Evolutionary conservation across 148 eudicot genomes (phyloP).

Genomic region (Rhododendron ferrugineum): DNA sequence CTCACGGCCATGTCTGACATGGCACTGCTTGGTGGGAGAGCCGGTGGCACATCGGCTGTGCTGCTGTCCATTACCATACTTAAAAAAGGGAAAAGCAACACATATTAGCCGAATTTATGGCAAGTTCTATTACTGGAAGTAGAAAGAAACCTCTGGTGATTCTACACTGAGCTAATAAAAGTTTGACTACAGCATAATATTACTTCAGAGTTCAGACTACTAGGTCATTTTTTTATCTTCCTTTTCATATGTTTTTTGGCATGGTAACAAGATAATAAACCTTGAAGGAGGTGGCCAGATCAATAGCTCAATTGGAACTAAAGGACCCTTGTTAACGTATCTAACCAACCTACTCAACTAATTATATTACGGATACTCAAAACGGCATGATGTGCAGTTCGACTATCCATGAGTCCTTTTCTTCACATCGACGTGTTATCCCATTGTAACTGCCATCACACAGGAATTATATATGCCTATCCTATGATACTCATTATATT

Average conservation of each 20-base stretch:
- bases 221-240: background rate
- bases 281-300: background rate
- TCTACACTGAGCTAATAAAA: constrained; percentile 5
- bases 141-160: background rate
- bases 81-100: constrained; percentile 8
- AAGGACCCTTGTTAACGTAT: background rate
- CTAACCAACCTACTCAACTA: background rate
- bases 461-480: background rate
- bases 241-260: background rate
- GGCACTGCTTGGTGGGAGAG: constrained; percentile 55
- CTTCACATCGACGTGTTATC: background rate
- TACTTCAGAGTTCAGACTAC: background rate
- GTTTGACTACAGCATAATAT: background rate
- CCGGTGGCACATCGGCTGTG: constrained; percentile 50
- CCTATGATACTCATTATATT: background rate
- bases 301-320: background rate
- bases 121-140: background rate
- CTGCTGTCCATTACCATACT: constrained; percentile 72
- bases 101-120: constrained; percentile 13
- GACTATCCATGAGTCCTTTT: background rate
- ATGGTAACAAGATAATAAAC: background rate
- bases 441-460: background rate
- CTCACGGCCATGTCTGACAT: constrained; percentile 87
- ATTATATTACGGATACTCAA: background rate
- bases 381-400: background rate